Base-by-base conservation (phyloP, 768 basidiomycete genomes). In the Psilocybe azurescens region DNA sequence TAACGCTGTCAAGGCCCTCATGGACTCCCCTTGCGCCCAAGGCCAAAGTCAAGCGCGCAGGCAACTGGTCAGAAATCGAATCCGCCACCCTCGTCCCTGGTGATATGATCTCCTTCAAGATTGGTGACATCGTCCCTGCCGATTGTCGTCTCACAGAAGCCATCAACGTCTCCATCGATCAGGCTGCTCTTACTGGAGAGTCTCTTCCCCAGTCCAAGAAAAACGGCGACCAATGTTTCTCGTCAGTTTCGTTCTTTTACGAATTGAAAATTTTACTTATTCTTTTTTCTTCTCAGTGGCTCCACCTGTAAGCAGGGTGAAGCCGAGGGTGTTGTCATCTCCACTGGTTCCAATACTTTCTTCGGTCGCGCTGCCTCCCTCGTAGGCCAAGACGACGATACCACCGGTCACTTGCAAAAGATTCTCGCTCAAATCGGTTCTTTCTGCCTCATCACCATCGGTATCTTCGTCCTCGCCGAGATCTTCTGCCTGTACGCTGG, bases 1-100 rank as follows among this genome's bases (percentile, higher is more conserved):
- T 77, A 98, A 98, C 77, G 97, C 97, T 29, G 97, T 99, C 81
- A 97, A 97, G 81, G 97, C 97, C 3, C 91, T 99, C 63, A 99
- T 99, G 97, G 97, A 99, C 74, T 97, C 97, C 97, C 1, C 92
- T 99, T 63, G 96, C 96, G 5, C 97, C 97, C 74, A 98, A 99
- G 81, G 97, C 95, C 33, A 93, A 91, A 78, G 93, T 94, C 73
- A 94, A 87, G 81, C 95, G 97, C 59, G 84, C 84, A 63, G 93
- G 93, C 62, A 70, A 70, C 38, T 98, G 97, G 97, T 73, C 77
- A 18, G 97, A 99, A 75, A 91, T 98, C 66, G 97, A 99, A 72
- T 95, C 94, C 0, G 69, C 95, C 38, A 85, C 81, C 38, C 88
- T 99, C 56, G 95, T 97, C 38, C 97, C 97, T 53, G 97, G 96